These are phyloP conservation scores for Sporothrix globosa DNA, from an alignment of 2,329 filamentous ascomycete genomes.

Conservation along the genomic window DNA sequence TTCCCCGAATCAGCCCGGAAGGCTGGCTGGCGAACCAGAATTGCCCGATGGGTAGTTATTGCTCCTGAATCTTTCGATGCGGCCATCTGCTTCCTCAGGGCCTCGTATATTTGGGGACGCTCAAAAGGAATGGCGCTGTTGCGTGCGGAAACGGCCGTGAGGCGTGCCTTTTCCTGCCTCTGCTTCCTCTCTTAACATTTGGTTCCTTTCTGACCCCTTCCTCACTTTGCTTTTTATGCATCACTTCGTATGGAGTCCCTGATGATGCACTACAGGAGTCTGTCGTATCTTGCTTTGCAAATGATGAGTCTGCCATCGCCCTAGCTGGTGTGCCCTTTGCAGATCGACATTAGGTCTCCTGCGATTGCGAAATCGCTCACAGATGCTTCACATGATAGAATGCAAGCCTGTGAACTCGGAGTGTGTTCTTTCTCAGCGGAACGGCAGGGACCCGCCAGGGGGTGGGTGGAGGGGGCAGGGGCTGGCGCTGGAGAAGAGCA, in stretches of 20 bases:
- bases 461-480: neutral
- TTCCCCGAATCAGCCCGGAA: conserved; percentile 17
- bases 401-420: neutral
- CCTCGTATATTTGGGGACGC: neutral
- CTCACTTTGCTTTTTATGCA: neutral
- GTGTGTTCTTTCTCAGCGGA: neutral
- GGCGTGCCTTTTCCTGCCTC: neutral
- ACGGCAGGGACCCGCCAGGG: neutral
- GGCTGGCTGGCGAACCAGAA: neutral
- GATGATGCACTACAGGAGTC: neutral
- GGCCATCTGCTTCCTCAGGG: neutral
- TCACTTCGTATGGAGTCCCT: conserved; percentile 1
- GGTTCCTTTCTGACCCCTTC: neutral
- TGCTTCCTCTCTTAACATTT: neutral
- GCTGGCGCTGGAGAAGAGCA: conserved; percentile 16
- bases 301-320: neutral
- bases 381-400: conserved; percentile 14
- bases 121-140: conserved; percentile 7
- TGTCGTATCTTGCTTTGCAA: too few relatives aligned
- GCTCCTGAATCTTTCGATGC: neutral
- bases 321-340: conserved; percentile 17
- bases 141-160: neutral
- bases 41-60: neutral
- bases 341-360: conserved; percentile 16
- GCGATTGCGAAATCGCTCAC: conserved; percentile 1